These are phyloP conservation scores for Leptographium lundbergii DNA, from an alignment of 2,329 filamentous ascomycete genomes.

Conservation along the genomic window DNA sequence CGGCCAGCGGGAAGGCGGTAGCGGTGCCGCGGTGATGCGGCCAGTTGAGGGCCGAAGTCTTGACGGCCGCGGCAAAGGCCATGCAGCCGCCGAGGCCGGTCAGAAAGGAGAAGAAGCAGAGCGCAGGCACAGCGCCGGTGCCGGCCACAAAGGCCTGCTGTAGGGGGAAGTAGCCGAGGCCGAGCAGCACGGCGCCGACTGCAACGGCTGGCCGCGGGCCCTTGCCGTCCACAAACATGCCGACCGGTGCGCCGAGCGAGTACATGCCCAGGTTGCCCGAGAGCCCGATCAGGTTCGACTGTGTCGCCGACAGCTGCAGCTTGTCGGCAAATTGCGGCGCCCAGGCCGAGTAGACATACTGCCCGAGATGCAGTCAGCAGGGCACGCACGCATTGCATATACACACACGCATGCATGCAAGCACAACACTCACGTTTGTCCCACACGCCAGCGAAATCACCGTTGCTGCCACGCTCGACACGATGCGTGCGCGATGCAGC, in stretches of 20 bases:
- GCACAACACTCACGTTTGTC: constrained; percentile 58
- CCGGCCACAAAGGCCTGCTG: constrained; percentile 65
- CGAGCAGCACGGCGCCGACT: constrained; percentile 59
- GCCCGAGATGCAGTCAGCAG: neutral
- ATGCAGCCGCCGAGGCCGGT: constrained; percentile 82
- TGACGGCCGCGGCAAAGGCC: constrained; percentile 81
- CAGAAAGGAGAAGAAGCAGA: constrained; percentile 77
- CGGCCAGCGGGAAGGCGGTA: constrained; percentile 83
- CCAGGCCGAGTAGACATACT: constrained; percentile 99
- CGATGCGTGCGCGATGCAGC: constrained; percentile 44
- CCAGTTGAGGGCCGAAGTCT: constrained; percentile 81
- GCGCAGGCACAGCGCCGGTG: constrained; percentile 38
- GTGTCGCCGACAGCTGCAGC: constrained; percentile 77
- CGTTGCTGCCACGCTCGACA: constrained; percentile 78
- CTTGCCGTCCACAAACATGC: constrained; percentile 71
- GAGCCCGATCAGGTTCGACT: constrained; percentile 84
- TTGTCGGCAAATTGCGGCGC: constrained; percentile 86
- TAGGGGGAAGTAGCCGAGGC: constrained; percentile 74
- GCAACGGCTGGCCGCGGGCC: constrained; percentile 71
- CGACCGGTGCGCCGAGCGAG: constrained; percentile 74
- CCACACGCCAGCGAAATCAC: constrained; percentile 79
- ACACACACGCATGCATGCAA: neutral
- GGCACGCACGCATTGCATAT: neutral
- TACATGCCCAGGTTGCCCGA: constrained; percentile 91
- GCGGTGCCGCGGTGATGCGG: constrained; percentile 83